phyloP scores from a whole-genome alignment of 306 rosid species.

The Pyrus bretschneideri region DNA sequence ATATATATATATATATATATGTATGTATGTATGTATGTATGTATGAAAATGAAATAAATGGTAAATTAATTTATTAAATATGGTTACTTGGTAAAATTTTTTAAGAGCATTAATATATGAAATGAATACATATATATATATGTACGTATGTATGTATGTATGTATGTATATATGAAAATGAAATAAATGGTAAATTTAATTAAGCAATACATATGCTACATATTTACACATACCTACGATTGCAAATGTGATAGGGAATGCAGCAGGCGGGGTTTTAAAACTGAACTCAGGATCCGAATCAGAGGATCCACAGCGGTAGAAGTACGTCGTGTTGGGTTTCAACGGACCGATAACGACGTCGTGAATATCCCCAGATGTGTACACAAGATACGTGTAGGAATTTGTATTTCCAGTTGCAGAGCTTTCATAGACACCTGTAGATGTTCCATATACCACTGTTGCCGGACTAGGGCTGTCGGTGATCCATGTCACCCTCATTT shows the following conservation, averaged over 20 bases:
- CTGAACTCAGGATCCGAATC: constrained; percentile 26
- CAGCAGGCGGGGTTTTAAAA: constrained; percentile 62
- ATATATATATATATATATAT: no score
- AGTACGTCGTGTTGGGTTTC: constrained; percentile 39
- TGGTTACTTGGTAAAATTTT: no score
- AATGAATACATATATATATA: no score
- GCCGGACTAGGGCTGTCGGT: constrained; percentile 33
- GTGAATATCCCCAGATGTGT: constrained; percentile 56
- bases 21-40: no score
- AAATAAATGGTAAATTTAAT: no score
- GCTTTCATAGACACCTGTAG: constrained; percentile 27
- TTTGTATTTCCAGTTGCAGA: constrained; percentile 40
- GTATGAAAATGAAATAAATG: no score
- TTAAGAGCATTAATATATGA: no score
- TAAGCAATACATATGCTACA: no score
- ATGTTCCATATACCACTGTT: constrained; percentile 41
- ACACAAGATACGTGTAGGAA: constrained; percentile 23
- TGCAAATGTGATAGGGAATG: constrained; percentile 64
- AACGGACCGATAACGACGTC: constrained; percentile 68
- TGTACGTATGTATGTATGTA: no score
- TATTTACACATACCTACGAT: constrained; percentile 36
- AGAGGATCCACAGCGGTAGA: constrained; percentile 52
- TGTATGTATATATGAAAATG: no score
- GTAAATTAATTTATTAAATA: no score
- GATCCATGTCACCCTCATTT: constrained; percentile 72